Evolutionary conservation across 208 protist species (phyloP), one percentile per base, ranked within the genome.

Genomic region (Phytomonas francai): DNA sequence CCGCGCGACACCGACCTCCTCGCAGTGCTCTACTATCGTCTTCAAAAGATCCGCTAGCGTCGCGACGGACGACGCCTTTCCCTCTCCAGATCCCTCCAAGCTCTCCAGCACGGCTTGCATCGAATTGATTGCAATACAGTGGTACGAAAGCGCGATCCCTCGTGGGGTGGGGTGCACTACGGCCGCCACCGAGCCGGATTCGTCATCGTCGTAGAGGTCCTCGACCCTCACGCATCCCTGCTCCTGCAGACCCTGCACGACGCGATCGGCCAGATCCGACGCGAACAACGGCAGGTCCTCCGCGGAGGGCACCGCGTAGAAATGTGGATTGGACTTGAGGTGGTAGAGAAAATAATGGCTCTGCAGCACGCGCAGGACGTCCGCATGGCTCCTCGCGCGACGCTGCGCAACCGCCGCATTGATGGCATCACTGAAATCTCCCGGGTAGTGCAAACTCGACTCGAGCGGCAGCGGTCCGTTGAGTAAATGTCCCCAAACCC

Each of bases 261-360:
- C 81, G 32, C 76, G 72, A 30, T 71, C 73, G 22, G 83, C 84
- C 56, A 96, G 83, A 65, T 88, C 87, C 16, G 84, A 89, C 36
- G 86, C 88, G 69, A 86, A 94, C 49, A 83, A 65, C 11, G 83
- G 74, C 29, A 93, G 85, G 56, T 89, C 87, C 31, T 81, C 81
- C 62, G 67, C 80, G 0, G 74, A 72, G 2, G 87, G 79, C 19
- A 96, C 78, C 25, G 80, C 85, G 71, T 96, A 94, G 70, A 92
- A 94, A 70, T 85, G 79, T 22, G 85, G 67, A 54, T 93, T 90
- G 6, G 79, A 73, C 58, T 80, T 80, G 8, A 94, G 71, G 72
- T 94, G 86, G 69, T 86, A 73, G 19, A 93, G 77, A 67, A 93
- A 87, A 76, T 96, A 96, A 75, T 93, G 88, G 49, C 80, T 81